phyloP scores from a whole-genome alignment of 208 protist species.

The Vickermania ingenoplastis region DNA sequence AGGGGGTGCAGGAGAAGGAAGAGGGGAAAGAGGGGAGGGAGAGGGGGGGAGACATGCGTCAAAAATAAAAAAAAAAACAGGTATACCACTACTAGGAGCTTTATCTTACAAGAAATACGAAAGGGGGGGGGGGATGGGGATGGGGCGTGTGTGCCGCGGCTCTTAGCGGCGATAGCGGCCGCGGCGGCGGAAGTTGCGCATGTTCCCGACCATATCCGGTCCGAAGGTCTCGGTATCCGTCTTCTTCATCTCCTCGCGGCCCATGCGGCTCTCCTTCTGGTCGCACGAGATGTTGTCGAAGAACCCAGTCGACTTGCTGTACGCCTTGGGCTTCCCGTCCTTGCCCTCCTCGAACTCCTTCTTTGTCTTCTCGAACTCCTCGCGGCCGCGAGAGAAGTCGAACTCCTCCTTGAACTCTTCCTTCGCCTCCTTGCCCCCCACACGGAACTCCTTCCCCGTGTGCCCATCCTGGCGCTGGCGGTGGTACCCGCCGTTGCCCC shows the following conservation, averaged over 20 bases:
- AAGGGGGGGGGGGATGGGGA: too few species aligned
- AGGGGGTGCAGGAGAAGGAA: too few species aligned
- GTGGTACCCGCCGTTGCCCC: constrained; percentile 32
- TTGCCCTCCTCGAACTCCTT: constrained; percentile 84
- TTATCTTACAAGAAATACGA: too few species aligned
- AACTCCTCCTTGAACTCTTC: constrained; percentile 87
- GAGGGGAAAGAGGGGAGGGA: too few species aligned
- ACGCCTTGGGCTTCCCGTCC: constrained; percentile 78
- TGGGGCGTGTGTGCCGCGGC: too few species aligned
- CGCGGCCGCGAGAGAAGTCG: constrained; percentile 79
- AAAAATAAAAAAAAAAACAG: too few species aligned
- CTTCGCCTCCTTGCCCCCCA: constrained; percentile 32
- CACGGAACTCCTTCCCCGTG: constrained; percentile 80
- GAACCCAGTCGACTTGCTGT: constrained; percentile 70
- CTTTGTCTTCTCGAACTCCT: constrained; percentile 89
- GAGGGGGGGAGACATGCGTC: too few species aligned
- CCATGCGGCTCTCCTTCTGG: constrained; percentile 47
- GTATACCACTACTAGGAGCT: too few species aligned
- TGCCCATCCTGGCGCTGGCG: constrained; percentile 50
- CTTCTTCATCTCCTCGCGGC: constrained; percentile 74
- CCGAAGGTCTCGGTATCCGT: constrained; percentile 83
- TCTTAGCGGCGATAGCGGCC: constrained; percentile 26
- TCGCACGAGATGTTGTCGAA: constrained; percentile 85
- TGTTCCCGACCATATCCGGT: constrained; percentile 72
- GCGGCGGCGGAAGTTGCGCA: constrained; percentile 41